Conservation (phyloP, 2,329 filamentous ascomycete species). For the Penicillium verrucosum region DNA sequence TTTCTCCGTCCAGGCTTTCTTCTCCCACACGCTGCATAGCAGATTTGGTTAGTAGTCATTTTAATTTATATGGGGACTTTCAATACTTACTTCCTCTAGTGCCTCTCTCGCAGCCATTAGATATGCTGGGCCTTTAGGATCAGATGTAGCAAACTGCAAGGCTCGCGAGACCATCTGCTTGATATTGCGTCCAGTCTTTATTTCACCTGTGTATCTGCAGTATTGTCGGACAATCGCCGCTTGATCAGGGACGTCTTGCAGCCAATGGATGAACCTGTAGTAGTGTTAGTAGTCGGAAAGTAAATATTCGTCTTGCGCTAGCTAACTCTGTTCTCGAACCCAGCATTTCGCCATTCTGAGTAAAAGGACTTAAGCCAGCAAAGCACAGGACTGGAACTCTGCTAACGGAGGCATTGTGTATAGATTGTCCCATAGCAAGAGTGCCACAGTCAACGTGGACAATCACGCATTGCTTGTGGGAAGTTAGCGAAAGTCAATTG, state of each 20-base stretch:
- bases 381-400: slow-evolving; percentile 71
- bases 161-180: slow-evolving; percentile 84
- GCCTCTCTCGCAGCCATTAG: slow-evolving; percentile 73
- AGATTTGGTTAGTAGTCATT: neutral
- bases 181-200: slow-evolving; percentile 76
- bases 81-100: slow-evolving; percentile 71
- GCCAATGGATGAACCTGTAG: slow-evolving; percentile 63
- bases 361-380: slow-evolving; percentile 71
- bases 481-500: neutral
- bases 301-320: slow-evolving; percentile 26
- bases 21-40: slow-evolving; percentile 13
- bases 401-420: slow-evolving; percentile 72
- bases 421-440: slow-evolving; percentile 69
- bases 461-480: slow-evolving; percentile 56
- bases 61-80: neutral
- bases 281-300: neutral
- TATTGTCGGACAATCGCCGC: slow-evolving; percentile 76
- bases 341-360: slow-evolving; percentile 68
- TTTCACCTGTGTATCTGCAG: slow-evolving; percentile 75
- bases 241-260: slow-evolving; percentile 76
- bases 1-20: slow-evolving; percentile 12
- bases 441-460: slow-evolving; percentile 78
- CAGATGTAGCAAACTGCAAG: slow-evolving; percentile 71
- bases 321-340: slow-evolving; percentile 66
- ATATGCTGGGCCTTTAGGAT: slow-evolving; percentile 75